Evolutionary conservation across 2,329 filamentous ascomycete species (phyloP).

Genomic region (Calonectria pseudoreteaudii): DNA sequence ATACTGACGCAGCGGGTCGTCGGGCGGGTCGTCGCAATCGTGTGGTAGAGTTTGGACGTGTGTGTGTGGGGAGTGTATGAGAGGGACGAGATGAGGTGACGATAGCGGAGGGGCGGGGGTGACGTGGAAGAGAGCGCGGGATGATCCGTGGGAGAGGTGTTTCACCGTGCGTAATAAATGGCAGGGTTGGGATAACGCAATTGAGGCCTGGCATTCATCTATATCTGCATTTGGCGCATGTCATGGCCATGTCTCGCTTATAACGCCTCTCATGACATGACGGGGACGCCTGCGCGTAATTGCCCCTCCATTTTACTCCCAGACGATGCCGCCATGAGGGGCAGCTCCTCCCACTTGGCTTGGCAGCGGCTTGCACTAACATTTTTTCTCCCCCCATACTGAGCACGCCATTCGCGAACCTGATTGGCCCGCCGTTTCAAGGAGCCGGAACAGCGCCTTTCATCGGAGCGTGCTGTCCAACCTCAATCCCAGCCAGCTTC

Average conservation of each 20-base stretch:
- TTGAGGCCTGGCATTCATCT: background rate
- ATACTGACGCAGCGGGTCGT: constrained; percentile 19
- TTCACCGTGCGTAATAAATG: background rate
- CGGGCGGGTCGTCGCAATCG: constrained; percentile 26
- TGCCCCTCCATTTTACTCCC: constrained; percentile 25
- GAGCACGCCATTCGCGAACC: background rate
- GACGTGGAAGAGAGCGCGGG: constrained; percentile 7
- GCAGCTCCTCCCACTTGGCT: constrained; percentile 5
- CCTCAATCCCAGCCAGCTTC: constrained; percentile 4
- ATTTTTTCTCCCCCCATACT: constrained; percentile 17
- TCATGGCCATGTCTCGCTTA: background rate
- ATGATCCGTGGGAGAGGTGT: constrained; percentile 3
- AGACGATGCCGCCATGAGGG: constrained; percentile 26
- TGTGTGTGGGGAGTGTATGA: constrained; percentile 3
- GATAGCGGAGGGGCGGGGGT: constrained; percentile 11
- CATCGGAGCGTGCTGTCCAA: background rate
- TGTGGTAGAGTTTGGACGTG: background rate
- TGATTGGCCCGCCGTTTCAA: constrained; percentile 20
- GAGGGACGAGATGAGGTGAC: background rate
- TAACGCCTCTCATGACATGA: background rate
- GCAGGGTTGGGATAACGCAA: constrained; percentile 6
- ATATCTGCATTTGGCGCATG: background rate
- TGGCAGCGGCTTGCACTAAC: constrained; percentile 8
- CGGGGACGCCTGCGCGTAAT: background rate
- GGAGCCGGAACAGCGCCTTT: background rate